phyloP scores from a whole-genome alignment of 2,329 filamentous ascomycete genomes.

The Knufia petricola region DNA sequence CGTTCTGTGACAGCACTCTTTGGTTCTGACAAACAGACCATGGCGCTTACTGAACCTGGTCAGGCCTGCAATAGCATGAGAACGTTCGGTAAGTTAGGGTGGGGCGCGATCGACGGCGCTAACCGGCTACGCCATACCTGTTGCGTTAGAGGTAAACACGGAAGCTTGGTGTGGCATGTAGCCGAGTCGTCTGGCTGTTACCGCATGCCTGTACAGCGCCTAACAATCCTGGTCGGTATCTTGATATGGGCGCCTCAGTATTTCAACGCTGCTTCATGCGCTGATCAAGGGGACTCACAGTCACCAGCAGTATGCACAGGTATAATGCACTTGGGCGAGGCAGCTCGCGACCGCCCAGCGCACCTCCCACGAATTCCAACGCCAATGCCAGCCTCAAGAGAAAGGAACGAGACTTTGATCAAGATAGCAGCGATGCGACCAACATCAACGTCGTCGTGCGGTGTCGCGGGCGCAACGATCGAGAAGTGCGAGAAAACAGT shows the following conservation, averaged over 20 bases:
- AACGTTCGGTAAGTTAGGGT: not conserved
- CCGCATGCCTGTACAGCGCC: not conserved
- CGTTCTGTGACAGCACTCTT: too few relatives aligned
- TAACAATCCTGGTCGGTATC: conserved; percentile 4
- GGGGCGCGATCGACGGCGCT: conserved; percentile 1
- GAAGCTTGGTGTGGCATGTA: not conserved
- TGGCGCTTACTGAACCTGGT: too few relatives aligned
- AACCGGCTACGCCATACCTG: not conserved
- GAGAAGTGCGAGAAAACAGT: conserved; percentile 89
- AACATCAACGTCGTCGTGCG: conserved; percentile 97
- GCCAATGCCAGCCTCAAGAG: conserved; percentile 60
- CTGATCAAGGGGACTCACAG: not conserved
- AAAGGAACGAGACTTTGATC: conserved; percentile 76
- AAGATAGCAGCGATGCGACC: conserved; percentile 65
- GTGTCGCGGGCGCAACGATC: conserved; percentile 83
- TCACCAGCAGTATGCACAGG: conserved; percentile 2
- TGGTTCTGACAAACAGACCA: too few relatives aligned
- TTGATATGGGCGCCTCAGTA: not conserved
- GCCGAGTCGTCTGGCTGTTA: not conserved
- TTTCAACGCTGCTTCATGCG: not conserved
- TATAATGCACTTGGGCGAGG: conserved; percentile 8
- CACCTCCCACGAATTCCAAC: conserved; percentile 42
- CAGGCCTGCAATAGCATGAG: not conserved
- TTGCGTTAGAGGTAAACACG: not conserved
- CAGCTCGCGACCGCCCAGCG: conserved; percentile 31